Evolutionary conservation across 108 stramenopile species (phyloP), one percentile per base, ranked within the genome.

Genomic region (Conticribra guillardii): DNA sequence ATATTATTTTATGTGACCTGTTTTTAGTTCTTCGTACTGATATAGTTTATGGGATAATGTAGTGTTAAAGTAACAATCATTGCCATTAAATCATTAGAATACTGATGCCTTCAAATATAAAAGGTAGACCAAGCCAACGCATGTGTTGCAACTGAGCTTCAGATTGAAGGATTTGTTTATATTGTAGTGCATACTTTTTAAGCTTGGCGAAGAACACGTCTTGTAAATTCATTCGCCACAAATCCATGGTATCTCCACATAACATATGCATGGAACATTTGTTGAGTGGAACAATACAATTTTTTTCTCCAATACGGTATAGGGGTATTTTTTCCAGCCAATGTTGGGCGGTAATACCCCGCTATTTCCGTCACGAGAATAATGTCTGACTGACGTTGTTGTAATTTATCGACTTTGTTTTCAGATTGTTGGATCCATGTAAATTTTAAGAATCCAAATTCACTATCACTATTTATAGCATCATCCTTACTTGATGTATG

Each of bases 21-120:
- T 15, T 46, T 4, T 44, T 34, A 73, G 63, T 73, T 45, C 63
- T 73, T 48, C 72, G 72, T 1, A 64, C 72, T 23, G 72, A 73
- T 47, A 61, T 71, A 21, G 60, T 71, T 19, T 71, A 71, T 54
- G 69, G 69, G 32, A 71, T 71, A 14, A 31, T 61, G 21, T 60
- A 30, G 24, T 27, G 5, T 11, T n/a, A n/a, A n/a, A n/a, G n/a
- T n/a, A n/a, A n/a, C n/a, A n/a, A n/a, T n/a, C n/a, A n/a, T n/a
- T n/a, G n/a, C n/a, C n/a, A n/a, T n/a, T n/a, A n/a, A n/a, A n/a
- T n/a, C n/a, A n/a, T n/a, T n/a, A n/a, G n/a, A n/a, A n/a, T n/a
- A n/a, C n/a, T n/a, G n/a, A n/a, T n/a, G n/a, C n/a, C n/a, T n/a
- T n/a, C n/a, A n/a, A n/a, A n/a, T n/a, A n/a, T n/a, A n/a, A n/a